Base-by-base conservation (phyloP, 2,329 filamentous ascomycete genomes). In the Alternaria rosae region DNA sequence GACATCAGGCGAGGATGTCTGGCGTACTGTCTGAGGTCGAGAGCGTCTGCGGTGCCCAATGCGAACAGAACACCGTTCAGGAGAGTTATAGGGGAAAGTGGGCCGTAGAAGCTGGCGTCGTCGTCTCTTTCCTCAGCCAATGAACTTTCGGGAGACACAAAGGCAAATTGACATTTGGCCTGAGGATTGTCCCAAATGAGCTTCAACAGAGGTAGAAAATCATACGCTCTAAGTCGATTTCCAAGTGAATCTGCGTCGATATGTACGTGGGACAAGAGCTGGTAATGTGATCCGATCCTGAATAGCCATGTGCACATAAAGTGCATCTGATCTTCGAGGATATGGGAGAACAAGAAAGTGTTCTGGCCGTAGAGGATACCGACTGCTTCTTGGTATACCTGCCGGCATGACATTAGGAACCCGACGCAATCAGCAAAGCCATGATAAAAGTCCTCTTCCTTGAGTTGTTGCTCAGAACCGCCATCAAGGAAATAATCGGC, bases 341-440 rank as follows among this genome's bases (percentile, higher is more conserved):
- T 13, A 0, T 5, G 41, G 2, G 53, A 35, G 41, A 55, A 23
- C 6, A 55, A 5, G 42, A 55, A 55, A 6, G 8, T 35, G 7
- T 55, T 55, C 5, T n/a, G 7, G 11, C 53, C 26, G 11, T 55
- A 55, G 6, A 55, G 25, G 5, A 55, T 1, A 6, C 53, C n/a
- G 9, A 42, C 53, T 1, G 25, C 26, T 25, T 55, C 53, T 6
- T 55, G 41, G 12, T 44, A 55, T 12, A 55, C 21, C 7, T 55
- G 53, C 7, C 32, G 3, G 7, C 53, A 55, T 6, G 41, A 42
- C 5, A n/a, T 17, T 15, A 55, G 41, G 13, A 55, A 23, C 2
- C 3, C 23, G 5, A 21, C n/a, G 5, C 15, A 38, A 9, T 13
- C n/a, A 12, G 11, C 3, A 0, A 55, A 32, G 13, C 12, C 23